Base-by-base conservation (phyloP, 805 yeast genomes). In the Lipomyces spencermartinsiae region DNA sequence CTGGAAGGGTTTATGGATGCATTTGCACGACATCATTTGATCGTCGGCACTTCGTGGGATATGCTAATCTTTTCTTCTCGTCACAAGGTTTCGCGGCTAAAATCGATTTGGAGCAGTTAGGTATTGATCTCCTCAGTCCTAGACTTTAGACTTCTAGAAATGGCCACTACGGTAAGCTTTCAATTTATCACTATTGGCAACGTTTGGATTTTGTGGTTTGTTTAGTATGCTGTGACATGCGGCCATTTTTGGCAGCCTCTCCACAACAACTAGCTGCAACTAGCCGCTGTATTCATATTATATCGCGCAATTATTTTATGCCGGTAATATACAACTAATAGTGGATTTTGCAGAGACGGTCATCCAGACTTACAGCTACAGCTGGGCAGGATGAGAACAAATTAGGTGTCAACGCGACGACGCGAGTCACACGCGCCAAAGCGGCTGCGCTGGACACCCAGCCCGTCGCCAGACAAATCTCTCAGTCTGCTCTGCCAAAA, bases 371-470 rank as follows among this genome's bases (percentile, higher is more conserved):
- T 53, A 59, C 69, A 7, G 71, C 72, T 10, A 35, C 73, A 10
- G 55, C 61, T 39, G 64, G 68, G 1, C 67, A 69, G 12, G 73
- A 71, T 58, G 73, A 71, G 56, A 71, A 71, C 49, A 46, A 64
- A 25, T 43, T 71, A 14, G 64, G 67, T 14, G 43, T 62, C 25
- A 46, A 37, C 14, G 34, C 25, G n/a, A 25, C 63, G 19, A 29
- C 71, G 12, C 66, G 73, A 37, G 58, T 67, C n/a, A 71, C 72
- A 22, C 70, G 72, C n/a, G 71, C 73, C 39, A 69, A 69, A 56
- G 59, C 72, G 29, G 71, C 67, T 10, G 65, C 65, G 33, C 34
- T 53, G 39, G 66, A 61, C n/a, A 37, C 60, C 8, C 34, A 10
- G 35, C 6, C 10, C 19, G 5, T n/a, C 12, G 22, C 22, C 29